These are phyloP conservation scores for Aegilops tauschii DNA, from an alignment of 176 grass and related monocot genomes.

Conservation along the genomic window DNA sequence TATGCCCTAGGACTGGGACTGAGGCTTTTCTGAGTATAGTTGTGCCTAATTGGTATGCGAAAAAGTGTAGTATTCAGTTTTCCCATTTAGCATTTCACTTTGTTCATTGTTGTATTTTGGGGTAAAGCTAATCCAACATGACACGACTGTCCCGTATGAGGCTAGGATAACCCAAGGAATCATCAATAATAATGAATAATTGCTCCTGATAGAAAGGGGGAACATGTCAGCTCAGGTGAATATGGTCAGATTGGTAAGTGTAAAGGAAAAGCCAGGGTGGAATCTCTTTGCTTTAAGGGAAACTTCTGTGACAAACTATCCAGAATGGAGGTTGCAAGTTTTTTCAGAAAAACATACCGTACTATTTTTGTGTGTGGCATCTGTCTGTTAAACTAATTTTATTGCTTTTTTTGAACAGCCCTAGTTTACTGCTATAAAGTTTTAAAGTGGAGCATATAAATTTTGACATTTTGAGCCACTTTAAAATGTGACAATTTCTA, in stretches of 20 bases:
- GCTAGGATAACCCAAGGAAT: conserved; percentile 1
- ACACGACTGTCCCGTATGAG: background rate
- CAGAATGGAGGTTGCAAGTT: background rate
- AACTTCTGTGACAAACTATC: background rate
- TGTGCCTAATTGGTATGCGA: conserved; percentile 4
- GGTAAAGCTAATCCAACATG: conserved; percentile 13
- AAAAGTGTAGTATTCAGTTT: background rate
- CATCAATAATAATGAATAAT: background rate
- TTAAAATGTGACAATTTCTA: too few species aligned
- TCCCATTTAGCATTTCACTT: background rate
- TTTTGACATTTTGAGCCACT: too few species aligned
- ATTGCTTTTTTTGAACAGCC: too few species aligned
- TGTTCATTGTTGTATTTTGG: background rate
- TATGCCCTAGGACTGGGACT: background rate
- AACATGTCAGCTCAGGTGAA: conserved; percentile 17
- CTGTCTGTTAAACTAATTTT: too few species aligned
- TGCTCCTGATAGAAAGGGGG: background rate
- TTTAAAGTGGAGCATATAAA: background rate
- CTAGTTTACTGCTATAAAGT: too few species aligned
- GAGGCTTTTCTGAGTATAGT: background rate
- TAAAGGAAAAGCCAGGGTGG: conserved; percentile 9
- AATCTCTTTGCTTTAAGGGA: conserved; percentile 21
- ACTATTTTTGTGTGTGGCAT: background rate
- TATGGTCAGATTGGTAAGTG: conserved; percentile 1
- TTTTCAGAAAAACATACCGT: background rate